Evolutionary conservation across 768 basidiomycete species (phyloP), one percentile per base, ranked within the genome.

Genomic region (Hygrocybe punicea): DNA sequence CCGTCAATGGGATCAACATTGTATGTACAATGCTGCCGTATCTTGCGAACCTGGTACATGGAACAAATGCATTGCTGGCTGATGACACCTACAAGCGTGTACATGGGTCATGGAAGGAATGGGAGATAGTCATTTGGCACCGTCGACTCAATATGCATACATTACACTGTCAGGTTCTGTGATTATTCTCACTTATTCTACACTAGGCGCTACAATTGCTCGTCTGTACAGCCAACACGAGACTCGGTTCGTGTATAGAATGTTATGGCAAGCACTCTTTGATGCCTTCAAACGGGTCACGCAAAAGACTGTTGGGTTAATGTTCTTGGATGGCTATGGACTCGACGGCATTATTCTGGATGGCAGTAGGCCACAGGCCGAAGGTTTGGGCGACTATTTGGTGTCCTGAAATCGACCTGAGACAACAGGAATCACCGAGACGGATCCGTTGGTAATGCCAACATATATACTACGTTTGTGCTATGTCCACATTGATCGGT

Each of bases 91-190:
- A 65, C 29, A 51, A 58, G 6, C 59, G 63, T 0, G 37, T 57
- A 4, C 56, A 61, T 24, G 58, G 61, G 5, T 17, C 17, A 4
- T 65, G 64, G 62, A 65, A 65, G 47, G 64, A 65, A 51, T 65
- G 62, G 64, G 64, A 65, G 19, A 56, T 65, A 6, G 64, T 63
- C 0, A 53, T 65, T 25, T 65, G 62, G 62, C 51, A 63, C 24
- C 14, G 51, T 16, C 37, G 48, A 14, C 21, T 59, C 7, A 55
- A 66, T 53, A 51, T 45, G 6, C 56, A 61, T 66, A 51, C 6
- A 19, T 34, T 4, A 44, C 21, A 3, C 4, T 29, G 4, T 44
- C 40, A 19, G 4, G 13, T 2, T 9, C 4, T 17, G 45, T 14
- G 4, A 14, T 3, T 4, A 35, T 53, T 13, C 13, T 21, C 1